Percentiles rank a stretch among this genome's conserved stretches.
Conservation (phyloP, 2,329 filamentous ascomycete genomes). For the Pseudocercospora musae region DNA sequence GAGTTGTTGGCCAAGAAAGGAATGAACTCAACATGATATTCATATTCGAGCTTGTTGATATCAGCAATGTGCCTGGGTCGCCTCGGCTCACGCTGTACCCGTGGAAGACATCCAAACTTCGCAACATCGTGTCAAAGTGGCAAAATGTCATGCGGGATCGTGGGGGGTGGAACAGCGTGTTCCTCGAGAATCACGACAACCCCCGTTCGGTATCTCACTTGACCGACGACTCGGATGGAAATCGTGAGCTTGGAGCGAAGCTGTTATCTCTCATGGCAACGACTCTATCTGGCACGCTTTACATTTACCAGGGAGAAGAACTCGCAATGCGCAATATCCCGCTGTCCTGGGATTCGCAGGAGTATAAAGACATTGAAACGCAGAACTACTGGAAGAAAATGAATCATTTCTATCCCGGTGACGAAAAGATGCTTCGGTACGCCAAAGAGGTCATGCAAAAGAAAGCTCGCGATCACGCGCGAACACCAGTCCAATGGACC, state of each 20-base stretch:
- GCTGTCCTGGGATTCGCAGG: slow-evolving; percentile 41
- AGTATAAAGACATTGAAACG: slow-evolving; percentile 54
- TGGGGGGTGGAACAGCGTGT: slow-evolving; percentile 51
- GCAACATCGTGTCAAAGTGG: slow-evolving; percentile 37
- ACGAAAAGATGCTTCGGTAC: slow-evolving; percentile 18
- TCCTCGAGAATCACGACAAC: slow-evolving; percentile 53
- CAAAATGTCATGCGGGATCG: slow-evolving; percentile 49
- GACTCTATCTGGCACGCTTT: slow-evolving; percentile 49
- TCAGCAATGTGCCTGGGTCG: slow-evolving; percentile 35
- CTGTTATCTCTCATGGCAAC: slow-evolving; percentile 48
- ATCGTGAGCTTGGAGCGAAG: slow-evolving; percentile 47
- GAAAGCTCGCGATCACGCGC: slow-evolving; percentile 45
- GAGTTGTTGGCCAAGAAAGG: slow-evolving; percentile 40
- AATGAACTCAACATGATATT: slow-evolving; percentile 50
- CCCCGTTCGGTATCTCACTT: slow-evolving; percentile 50
- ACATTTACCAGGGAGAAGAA: slow-evolving; percentile 53
- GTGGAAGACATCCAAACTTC: slow-evolving; percentile 38
- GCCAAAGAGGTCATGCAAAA: slow-evolving; percentile 19
- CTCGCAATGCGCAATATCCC: slow-evolving; percentile 51
- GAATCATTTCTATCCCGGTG: slow-evolving; percentile 37
- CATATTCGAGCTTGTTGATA: slow-evolving; percentile 46
- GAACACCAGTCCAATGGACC: slow-evolving; percentile 68
- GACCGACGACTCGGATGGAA: slow-evolving; percentile 46
- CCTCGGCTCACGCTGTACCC: slow-evolving; percentile 38
- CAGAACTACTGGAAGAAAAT: slow-evolving; percentile 55